A percentile compares a stretch with the other conserved stretches of the same genome.
These are phyloP conservation scores for Mollisiaceae sp. DNA, from an alignment of 2,329 filamentous ascomycete species.

Conservation along the genomic window DNA sequence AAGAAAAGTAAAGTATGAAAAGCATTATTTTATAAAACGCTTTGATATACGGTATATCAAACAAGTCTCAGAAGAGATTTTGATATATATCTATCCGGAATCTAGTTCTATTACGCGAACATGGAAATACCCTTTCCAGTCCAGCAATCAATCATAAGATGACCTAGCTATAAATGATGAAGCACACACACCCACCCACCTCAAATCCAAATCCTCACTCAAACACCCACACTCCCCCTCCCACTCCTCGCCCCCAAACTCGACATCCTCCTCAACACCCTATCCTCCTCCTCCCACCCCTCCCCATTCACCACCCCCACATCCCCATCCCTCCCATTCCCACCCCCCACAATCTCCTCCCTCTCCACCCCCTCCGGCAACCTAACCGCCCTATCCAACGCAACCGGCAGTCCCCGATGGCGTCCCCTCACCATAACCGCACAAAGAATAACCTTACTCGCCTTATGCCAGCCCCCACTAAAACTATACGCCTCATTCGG, in stretches of 20 bases:
- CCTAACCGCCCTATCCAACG: constrained; percentile 58
- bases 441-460: constrained; percentile 63
- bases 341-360: constrained; percentile 10
- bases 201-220: neutral
- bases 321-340: constrained; percentile 8
- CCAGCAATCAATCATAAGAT: too few species aligned
- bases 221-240: neutral
- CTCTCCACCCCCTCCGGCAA: constrained; percentile 42
- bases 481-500: constrained; percentile 60
- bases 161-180: too few species aligned
- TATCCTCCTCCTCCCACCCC: constrained; percentile 20
- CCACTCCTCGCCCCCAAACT: constrained; percentile 7
- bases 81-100: too few species aligned
- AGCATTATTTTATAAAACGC: too few species aligned
- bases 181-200: too few species aligned
- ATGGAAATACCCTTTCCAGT: too few species aligned
- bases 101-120: too few species aligned
- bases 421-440: constrained; percentile 62
- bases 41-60: too few species aligned
- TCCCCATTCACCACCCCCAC: constrained; percentile 3
- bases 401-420: constrained; percentile 61
- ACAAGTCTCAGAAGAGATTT: too few species aligned
- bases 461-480: constrained; percentile 56
- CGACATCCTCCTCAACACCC: constrained; percentile 17
- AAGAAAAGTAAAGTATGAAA: too few species aligned